These are phyloP conservation scores for Suillus ampliporus DNA, from an alignment of 768 basidiomycete genomes.

Conservation along the genomic window DNA sequence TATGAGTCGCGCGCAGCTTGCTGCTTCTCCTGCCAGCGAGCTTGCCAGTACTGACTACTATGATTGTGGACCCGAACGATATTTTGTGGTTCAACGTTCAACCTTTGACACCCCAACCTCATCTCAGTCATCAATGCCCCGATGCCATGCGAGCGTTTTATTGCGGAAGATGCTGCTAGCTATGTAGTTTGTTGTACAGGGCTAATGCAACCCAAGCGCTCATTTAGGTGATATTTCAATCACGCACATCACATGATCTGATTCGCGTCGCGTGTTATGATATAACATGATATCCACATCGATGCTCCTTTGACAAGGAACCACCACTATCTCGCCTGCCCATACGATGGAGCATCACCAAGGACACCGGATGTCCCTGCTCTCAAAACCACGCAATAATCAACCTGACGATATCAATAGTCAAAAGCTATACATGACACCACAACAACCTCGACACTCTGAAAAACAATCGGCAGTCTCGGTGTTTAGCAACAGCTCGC, in stretches of 20 bases:
- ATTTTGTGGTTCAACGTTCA: too few relatives aligned
- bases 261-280: conserved; percentile 14
- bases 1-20: too few relatives aligned
- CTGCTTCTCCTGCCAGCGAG: too few relatives aligned
- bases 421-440: conserved; percentile 4
- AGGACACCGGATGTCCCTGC: neutral
- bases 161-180: too few relatives aligned
- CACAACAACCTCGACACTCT: neutral
- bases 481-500: conserved; percentile 15
- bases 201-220: too few relatives aligned
- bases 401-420: neutral
- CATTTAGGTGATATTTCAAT: neutral
- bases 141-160: too few relatives aligned
- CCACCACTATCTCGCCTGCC: conserved; percentile 1
- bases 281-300: neutral
- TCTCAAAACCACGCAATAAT: neutral
- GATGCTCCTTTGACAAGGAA: neutral
- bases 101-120: too few relatives aligned
- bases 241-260: conserved; percentile 18
- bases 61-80: too few relatives aligned
- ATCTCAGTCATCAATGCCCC: too few relatives aligned
- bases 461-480: neutral
- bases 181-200: too few relatives aligned
- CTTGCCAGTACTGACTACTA: too few relatives aligned
- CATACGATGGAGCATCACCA: conserved; percentile 11